These are phyloP conservation scores for Adansonia gregorii DNA, from an alignment of 441 rosid species.

Conservation along the genomic window DNA sequence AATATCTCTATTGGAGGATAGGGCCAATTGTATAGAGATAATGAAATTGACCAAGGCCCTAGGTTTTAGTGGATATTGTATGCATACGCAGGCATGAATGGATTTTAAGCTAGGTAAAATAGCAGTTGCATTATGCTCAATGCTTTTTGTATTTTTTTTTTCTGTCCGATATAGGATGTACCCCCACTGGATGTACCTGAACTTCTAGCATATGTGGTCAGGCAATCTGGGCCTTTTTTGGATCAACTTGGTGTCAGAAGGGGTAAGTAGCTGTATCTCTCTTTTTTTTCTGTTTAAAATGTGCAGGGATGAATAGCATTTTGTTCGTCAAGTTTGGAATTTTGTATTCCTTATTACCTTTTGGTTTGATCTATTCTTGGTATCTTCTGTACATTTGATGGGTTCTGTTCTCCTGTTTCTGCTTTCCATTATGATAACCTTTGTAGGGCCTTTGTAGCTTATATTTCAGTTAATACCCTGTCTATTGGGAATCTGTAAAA, in stretches of 20 bases:
- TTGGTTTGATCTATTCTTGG: background rate
- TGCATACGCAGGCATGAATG: conserved; percentile 5
- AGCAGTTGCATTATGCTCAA: conserved; percentile 17
- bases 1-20: conserved; percentile 9
- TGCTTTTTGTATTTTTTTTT: conserved; percentile 11
- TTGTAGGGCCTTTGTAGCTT: background rate
- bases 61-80: conserved; percentile 13
- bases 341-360: background rate
- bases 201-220: conserved; percentile 85
- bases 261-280: conserved; percentile 47
- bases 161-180: conserved; percentile 57
- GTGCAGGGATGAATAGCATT: conserved; percentile 10
- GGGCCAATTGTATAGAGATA: background rate
- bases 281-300: conserved; percentile 17
- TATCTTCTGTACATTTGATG: conserved; percentile 16
- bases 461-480: background rate
- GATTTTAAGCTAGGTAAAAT: conserved; percentile 18
- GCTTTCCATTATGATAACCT: conserved; percentile 7
- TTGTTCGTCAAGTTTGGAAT: conserved; percentile 2
- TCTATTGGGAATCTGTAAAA: background rate
- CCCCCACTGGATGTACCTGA: conserved; percentile 89
- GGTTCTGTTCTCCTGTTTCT: background rate
- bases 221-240: conserved; percentile 85
- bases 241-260: conserved; percentile 87
- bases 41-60: background rate